Evolutionary conservation across 768 basidiomycete species (phyloP).

Genomic region (Boletus speciosus): DNA sequence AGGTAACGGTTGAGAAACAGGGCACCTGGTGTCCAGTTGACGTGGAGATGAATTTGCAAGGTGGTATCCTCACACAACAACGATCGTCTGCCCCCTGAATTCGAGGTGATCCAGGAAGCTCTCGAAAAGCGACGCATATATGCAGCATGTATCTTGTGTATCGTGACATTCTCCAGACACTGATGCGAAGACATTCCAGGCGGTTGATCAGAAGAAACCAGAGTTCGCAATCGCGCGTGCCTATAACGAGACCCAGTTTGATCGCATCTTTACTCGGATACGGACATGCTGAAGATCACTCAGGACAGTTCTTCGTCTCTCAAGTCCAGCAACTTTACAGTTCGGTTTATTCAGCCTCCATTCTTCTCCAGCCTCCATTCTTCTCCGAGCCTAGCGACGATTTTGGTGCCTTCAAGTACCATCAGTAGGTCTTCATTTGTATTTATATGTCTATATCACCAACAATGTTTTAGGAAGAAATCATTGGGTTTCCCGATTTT

Average conservation of each 20-base stretch:
- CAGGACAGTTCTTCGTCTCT: not conserved
- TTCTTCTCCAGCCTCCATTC: slow-evolving; percentile 15
- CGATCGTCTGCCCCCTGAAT: not conserved
- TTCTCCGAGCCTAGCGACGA: not conserved
- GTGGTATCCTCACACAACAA: not conserved
- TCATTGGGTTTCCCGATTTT: slow-evolving; percentile 13
- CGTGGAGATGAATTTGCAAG: not conserved
- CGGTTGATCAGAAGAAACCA: not conserved
- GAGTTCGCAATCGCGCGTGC: too few relatives aligned
- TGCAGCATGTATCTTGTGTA: not conserved
- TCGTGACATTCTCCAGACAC: not conserved
- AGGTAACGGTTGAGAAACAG: not conserved
- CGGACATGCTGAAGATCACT: not conserved
- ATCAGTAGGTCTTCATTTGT: not conserved
- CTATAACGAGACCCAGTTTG: too few relatives aligned
- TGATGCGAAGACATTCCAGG: not conserved
- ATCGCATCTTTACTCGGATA: not conserved
- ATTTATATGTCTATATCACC: not conserved
- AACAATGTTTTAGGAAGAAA: not conserved
- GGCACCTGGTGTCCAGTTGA: not conserved
- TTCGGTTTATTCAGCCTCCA: slow-evolving; percentile 5
- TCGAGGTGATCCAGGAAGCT: not conserved
- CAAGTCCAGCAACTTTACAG: slow-evolving; percentile 3
- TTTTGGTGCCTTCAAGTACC: not conserved
- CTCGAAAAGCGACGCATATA: not conserved